Base-by-base conservation (phyloP, 2,329 filamentous ascomycete genomes). In the Tolypocladium ophioglossoides region DNA sequence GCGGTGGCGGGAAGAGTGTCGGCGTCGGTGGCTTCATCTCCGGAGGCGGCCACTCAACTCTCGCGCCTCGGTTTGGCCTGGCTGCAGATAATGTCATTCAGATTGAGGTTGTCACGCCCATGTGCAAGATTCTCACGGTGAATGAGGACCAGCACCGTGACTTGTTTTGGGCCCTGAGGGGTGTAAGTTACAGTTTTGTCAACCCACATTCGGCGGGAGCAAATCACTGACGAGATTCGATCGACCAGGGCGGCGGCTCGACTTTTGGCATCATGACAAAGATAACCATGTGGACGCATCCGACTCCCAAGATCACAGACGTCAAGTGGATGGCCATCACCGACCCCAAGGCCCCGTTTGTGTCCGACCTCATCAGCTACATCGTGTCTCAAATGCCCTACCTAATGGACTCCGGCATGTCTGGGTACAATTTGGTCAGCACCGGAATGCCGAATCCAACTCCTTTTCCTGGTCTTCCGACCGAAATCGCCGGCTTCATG, bases 101-200 rank as follows among this genome's bases (percentile, higher is more conserved):
- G 59, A 74, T 79, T 66, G 75, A 83, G 35, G 68, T 84, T 0
- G 76, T 86, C 1, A 78, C 77, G 0, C 76, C 77, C 0, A 59
- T 61, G 5, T 82, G 83, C 0, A 63, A 75, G 8, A 69, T 79
- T 9, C 46, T 83, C 2, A 73, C 68, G 0, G 74, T 77, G 0
- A 82, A 78, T 50, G 76, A 78, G 41, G 72, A 75, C 14, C 70
- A 78, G 40, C 73, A 85, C 53, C 55, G 67, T 0, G 82, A 86
- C 53, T 66, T 87, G 0, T 86, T 84, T 63, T 87, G 83, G 83
- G 83, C 83, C 0, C 71, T 85, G 57, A 68, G 78, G 55, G 82
- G 82, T 11, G 75, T 80, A 66, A 66, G 74, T 70, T 34, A 12
- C 32, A 34, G 32, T 4, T 12, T 14, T 34, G 11, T 34, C 32